Conservation (phyloP, 1,284 basidiomycete species). For the Ceratobasidium papillatum region DNA sequence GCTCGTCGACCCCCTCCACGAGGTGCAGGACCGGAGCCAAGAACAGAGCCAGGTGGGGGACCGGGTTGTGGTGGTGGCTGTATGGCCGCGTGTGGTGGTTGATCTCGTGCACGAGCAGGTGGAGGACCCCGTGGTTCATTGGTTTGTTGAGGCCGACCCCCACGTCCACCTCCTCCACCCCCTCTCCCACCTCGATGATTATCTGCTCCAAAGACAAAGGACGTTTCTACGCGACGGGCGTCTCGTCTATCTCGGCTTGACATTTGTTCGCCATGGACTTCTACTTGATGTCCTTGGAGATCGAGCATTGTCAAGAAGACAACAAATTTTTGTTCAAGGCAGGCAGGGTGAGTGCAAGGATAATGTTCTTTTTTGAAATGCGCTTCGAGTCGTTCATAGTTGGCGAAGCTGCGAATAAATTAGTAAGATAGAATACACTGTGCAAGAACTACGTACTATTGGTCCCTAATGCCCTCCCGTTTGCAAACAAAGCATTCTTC, state of each 20-base stretch:
- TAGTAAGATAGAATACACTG: constrained; percentile 18
- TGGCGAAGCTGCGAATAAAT: constrained; percentile 67
- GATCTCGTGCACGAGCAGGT: not conserved
- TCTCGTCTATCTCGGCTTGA: constrained; percentile 79
- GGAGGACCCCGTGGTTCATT: constrained; percentile 10
- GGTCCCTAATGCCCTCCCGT: constrained; percentile 76
- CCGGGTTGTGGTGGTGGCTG: constrained; percentile 17
- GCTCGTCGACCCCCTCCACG: constrained; percentile 31
- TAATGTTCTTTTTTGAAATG: constrained; percentile 77
- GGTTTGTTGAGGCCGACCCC: constrained; percentile 45
- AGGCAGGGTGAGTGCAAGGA: constrained; percentile 78
- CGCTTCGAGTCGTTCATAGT: constrained; percentile 75
- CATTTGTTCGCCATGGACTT: constrained; percentile 85
- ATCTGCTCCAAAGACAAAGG: constrained; percentile 78
- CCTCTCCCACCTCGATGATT: constrained; percentile 47
- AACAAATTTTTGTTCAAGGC: constrained; percentile 90
- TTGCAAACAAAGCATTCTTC: constrained; percentile 98
- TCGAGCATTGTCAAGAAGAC: constrained; percentile 91
- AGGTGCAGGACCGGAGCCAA: constrained; percentile 1
- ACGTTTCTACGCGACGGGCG: constrained; percentile 78
- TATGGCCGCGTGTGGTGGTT: constrained; percentile 9
- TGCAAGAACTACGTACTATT: constrained; percentile 72
- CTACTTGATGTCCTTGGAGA: constrained; percentile 91
- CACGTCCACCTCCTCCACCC: constrained; percentile 42
- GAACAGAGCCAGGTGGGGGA: constrained; percentile 15